These are phyloP conservation scores for Moesziomyces parantarcticus DNA, from an alignment of 1,284 basidiomycete species.

Conservation along the genomic window DNA sequence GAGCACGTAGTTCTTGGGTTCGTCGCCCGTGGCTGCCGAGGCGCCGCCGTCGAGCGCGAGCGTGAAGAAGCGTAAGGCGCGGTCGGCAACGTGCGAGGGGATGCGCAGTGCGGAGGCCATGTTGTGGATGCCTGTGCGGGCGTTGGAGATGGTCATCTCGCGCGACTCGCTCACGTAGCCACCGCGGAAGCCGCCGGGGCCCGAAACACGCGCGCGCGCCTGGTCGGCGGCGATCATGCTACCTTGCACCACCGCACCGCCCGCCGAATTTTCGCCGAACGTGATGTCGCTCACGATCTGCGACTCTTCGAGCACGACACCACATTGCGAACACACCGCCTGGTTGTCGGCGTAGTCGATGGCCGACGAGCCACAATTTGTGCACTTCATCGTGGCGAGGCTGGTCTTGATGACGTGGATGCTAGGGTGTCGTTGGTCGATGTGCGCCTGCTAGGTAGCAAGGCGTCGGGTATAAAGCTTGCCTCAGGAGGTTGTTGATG, in stretches of 20 bases:
- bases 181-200: slow-evolving; percentile 62
- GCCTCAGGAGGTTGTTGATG: too few species aligned
- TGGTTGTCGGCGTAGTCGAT: slow-evolving; percentile 61
- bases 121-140: slow-evolving; percentile 81
- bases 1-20: slow-evolving; percentile 65
- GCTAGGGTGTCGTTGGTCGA: neutral
- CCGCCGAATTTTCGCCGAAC: slow-evolving; percentile 91
- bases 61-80: slow-evolving; percentile 88
- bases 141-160: slow-evolving; percentile 89
- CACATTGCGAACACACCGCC: slow-evolving; percentile 63
- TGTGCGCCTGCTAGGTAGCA: neutral
- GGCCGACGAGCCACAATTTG: slow-evolving; percentile 57
- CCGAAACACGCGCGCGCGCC: slow-evolving; percentile 70
- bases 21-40: slow-evolving; percentile 49
- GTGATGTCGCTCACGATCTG: slow-evolving; percentile 91
- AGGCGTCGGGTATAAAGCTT: neutral
- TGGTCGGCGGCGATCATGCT: slow-evolving; percentile 91
- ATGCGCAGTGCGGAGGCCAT: slow-evolving; percentile 82
- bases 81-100: slow-evolving; percentile 81
- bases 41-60: slow-evolving; percentile 84
- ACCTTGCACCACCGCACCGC: slow-evolving; percentile 94
- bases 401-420: neutral
- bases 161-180: slow-evolving; percentile 69
- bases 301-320: slow-evolving; percentile 86
- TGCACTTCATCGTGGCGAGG: slow-evolving; percentile 53